A percentile compares a stretch with the other conserved stretches of the same genome.
These are phyloP conservation scores for Takashimella tepidaria DNA, from an alignment of 1,284 basidiomycete species.

Conservation along the genomic window DNA sequence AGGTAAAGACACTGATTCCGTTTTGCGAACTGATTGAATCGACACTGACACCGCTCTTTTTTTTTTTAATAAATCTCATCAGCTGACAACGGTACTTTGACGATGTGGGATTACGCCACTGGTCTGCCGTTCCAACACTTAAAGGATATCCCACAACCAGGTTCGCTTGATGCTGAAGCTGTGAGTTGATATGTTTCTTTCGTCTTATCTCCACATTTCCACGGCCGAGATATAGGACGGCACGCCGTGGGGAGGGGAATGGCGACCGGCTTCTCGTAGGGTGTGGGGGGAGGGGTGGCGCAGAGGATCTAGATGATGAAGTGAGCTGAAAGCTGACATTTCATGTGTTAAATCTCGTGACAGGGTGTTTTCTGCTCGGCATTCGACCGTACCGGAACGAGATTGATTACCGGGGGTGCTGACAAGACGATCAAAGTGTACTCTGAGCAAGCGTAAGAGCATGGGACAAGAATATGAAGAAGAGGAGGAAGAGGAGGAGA, in stretches of 20 bases:
- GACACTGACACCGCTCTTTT: background rate
- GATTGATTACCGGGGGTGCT: conserved; percentile 91
- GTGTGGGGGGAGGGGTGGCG: background rate
- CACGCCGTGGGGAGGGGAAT: too few species aligned
- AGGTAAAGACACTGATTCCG: background rate
- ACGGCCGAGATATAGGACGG: too few species aligned
- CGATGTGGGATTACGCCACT: conserved; percentile 90
- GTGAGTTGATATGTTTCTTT: conserved; percentile 46
- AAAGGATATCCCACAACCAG: conserved; percentile 92
- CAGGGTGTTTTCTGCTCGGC: conserved; percentile 80
- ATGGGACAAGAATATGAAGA: background rate
- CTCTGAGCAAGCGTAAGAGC: conserved; percentile 35
- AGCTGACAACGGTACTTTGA: conserved; percentile 85
- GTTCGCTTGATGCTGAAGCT: conserved; percentile 94
- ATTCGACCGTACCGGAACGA: conserved; percentile 90
- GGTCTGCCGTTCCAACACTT: conserved; percentile 92
- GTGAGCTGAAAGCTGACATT: too few species aligned
- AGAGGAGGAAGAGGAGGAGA: background rate
- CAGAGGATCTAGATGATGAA: background rate
- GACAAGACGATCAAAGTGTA: conserved; percentile 92
- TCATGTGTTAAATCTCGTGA: background rate
- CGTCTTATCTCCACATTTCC: too few species aligned
- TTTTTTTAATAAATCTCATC: too few species aligned
- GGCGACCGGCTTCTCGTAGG: too few species aligned
- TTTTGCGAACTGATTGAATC: conserved; percentile 5